These are phyloP conservation scores for Vigna trinervia DNA, from an alignment of 306 rosid species.

Conservation along the genomic window DNA sequence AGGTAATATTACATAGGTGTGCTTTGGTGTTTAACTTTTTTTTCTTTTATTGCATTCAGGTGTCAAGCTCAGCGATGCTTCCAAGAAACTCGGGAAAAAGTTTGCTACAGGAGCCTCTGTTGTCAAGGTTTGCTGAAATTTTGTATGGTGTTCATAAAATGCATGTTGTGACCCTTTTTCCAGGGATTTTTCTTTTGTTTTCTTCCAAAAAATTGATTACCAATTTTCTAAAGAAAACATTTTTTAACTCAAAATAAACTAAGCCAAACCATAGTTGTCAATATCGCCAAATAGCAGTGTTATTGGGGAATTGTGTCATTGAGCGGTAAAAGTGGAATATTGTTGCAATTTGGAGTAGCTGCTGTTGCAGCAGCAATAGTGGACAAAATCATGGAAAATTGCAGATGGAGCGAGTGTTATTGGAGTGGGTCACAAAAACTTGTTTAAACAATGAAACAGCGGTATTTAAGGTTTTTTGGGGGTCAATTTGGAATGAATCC, in stretches of 20 bases:
- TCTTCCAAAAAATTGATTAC: neutral
- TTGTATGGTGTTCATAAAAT: conserved; percentile 15
- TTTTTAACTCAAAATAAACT: neutral
- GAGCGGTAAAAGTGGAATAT: neutral
- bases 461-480: neutral
- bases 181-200: neutral
- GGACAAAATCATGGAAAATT: neutral
- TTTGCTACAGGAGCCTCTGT: conserved; percentile 99
- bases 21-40: conserved; percentile 18
- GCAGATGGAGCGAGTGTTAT: neutral
- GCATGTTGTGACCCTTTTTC: neutral
- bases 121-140: conserved; percentile 72
- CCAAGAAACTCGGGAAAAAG: conserved; percentile 98
- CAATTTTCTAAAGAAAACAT: neutral
- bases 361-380: neutral
- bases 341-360: neutral
- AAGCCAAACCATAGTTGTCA: neutral
- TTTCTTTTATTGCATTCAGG: conserved; percentile 55
- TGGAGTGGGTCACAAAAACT: neutral
- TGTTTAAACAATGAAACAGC: neutral
- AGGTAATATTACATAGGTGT: conserved; percentile 12
- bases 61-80: conserved; percentile 97
- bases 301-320: neutral
- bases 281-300: neutral
- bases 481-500: neutral